Evolutionary conservation across 73 alveolate species (phyloP).

Genomic region (Paramecium caudatum): DNA sequence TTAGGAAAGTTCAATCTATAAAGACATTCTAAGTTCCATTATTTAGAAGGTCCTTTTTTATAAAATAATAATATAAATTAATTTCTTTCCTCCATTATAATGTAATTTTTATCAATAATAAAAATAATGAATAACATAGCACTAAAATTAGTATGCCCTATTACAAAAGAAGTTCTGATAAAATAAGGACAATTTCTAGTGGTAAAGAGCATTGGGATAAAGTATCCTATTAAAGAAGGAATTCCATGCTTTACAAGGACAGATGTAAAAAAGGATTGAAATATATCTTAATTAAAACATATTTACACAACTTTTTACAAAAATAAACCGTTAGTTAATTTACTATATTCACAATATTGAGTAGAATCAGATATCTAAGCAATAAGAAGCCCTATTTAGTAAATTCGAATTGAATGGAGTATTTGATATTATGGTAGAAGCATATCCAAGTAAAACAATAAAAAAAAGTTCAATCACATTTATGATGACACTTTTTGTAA

Average conservation of each 20-base stretch:
- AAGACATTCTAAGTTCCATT: too few relatives aligned
- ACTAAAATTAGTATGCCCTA: slow-evolving; percentile 47
- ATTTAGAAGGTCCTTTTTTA: too few relatives aligned
- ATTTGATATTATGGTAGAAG: neutral
- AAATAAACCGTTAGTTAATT: too few relatives aligned
- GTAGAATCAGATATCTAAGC: too few relatives aligned
- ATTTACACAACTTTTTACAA: too few relatives aligned
- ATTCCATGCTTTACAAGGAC: slow-evolving; percentile 5
- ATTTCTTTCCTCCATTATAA: too few relatives aligned
- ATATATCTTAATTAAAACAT: neutral
- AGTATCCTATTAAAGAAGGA: slow-evolving; percentile 38
- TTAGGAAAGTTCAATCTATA: too few relatives aligned
- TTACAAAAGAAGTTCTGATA: neutral
- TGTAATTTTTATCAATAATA: too few relatives aligned
- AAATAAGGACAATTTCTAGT: neutral
- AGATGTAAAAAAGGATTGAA: slow-evolving; percentile 11
- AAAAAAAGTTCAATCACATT: neutral
- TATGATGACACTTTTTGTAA: slow-evolving; percentile 47
- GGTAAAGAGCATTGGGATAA: neutral
- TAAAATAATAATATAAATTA: too few relatives aligned
- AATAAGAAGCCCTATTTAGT: too few relatives aligned
- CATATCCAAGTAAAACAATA: slow-evolving; percentile 13
- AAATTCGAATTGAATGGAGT: slow-evolving; percentile 37
- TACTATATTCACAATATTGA: too few relatives aligned
- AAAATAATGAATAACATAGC: slow-evolving; percentile 17